phyloP scores from a whole-genome alignment of 208 protist genomes.

The Herpetomonas tarakana region DNA sequence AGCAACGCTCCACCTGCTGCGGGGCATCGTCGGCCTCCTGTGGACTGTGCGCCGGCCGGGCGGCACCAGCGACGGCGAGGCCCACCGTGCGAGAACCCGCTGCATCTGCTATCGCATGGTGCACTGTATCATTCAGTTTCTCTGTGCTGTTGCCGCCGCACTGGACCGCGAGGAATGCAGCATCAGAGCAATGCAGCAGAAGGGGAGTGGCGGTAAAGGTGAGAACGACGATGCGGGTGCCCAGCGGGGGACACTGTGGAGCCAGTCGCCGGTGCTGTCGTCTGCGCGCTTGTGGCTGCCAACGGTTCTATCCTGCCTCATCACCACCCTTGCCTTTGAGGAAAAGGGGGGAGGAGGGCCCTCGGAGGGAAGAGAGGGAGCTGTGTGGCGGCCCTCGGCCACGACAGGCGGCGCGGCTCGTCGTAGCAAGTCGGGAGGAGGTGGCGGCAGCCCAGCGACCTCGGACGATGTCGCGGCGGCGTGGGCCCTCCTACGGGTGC shows the following conservation, averaged over 20 bases:
- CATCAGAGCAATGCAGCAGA: too few relatives aligned
- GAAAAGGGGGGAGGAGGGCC: too few relatives aligned
- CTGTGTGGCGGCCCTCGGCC: too few relatives aligned
- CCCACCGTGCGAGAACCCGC: background rate
- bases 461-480: background rate
- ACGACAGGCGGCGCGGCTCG: too few relatives aligned
- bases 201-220: too few relatives aligned
- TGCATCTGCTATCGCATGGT: background rate
- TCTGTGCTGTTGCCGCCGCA: background rate
- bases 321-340: too few relatives aligned
- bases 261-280: background rate
- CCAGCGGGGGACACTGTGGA: background rate
- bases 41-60: background rate
- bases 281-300: background rate
- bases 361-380: too few relatives aligned
- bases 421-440: too few relatives aligned
- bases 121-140: background rate
- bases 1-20: background rate
- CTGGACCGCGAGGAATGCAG: too few relatives aligned
- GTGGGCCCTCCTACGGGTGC: background rate
- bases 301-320: too few relatives aligned
- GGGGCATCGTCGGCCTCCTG: background rate
- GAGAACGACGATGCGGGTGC: background rate
- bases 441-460: too few relatives aligned
- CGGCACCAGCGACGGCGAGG: background rate